Conservation (phyloP, 352 stramenopile genomes). For the Globisporangium cederbergense region DNA sequence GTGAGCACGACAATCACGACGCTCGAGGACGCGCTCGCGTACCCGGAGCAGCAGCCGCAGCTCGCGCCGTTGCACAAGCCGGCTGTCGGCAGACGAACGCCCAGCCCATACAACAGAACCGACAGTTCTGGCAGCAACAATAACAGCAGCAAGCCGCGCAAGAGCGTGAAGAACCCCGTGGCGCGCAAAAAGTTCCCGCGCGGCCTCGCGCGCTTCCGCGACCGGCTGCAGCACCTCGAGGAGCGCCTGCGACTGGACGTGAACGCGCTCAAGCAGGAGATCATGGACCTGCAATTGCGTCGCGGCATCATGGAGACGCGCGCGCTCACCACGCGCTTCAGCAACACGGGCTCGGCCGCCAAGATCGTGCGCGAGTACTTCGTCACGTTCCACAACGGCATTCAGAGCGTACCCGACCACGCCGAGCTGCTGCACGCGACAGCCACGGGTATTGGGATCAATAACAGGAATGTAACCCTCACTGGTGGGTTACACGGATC, state of each 20-base stretch:
- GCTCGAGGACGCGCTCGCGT: constrained; percentile 14
- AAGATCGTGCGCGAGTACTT: constrained; percentile 25
- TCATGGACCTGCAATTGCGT: constrained; percentile 23
- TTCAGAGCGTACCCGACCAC: constrained; percentile 1
- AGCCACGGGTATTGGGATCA: background rate
- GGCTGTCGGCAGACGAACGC: background rate
- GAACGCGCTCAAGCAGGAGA: constrained; percentile 25
- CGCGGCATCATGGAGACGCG: constrained; percentile 10
- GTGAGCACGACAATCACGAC: constrained; percentile 6
- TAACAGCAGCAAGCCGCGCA: background rate
- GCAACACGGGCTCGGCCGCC: constrained; percentile 6
- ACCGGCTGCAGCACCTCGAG: constrained; percentile 23
- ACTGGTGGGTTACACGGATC: background rate
- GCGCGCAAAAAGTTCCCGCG: constrained; percentile 16
- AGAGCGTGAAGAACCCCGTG: background rate
- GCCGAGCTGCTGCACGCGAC: background rate
- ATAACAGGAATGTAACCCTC: background rate
- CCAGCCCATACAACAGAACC: background rate
- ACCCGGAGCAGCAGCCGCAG: constrained; percentile 6
- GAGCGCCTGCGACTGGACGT: constrained; percentile 25
- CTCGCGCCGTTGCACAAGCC: constrained; percentile 1
- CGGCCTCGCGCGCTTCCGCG: constrained; percentile 18
- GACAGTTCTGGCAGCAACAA: too few relatives aligned
- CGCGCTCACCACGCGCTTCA: constrained; percentile 12
- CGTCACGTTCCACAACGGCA: constrained; percentile 20